Evolutionary conservation across 768 basidiomycete species (phyloP), one percentile per base, ranked within the genome.

Genomic region (Termitomyces sp.): DNA sequence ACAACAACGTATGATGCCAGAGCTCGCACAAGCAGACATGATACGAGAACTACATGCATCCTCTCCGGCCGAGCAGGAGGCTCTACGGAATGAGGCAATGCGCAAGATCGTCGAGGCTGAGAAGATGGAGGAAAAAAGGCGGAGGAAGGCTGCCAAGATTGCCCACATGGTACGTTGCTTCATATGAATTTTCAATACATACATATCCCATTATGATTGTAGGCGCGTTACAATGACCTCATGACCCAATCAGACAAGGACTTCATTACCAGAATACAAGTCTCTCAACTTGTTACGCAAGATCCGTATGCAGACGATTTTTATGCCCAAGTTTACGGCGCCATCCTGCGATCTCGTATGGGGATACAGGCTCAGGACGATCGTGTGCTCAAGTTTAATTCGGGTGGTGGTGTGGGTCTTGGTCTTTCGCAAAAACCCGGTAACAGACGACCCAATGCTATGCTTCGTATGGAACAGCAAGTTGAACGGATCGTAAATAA

Each of bases 201-300:
- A n/a, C n/a, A 34, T 25, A 17, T 39, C 52, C 63, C 8, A 67
- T 56, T 27, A 40, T 61, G 34, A 19, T 61, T 55, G 55, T 52
- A 94, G 93, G 84, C 94, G 58, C 85, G 91, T 58, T 94, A 94
- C 67, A 96, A 96, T 63, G 92, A 94, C 69, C 79, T 95, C 37
- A 96, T 96, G 94, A 94, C 93, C 3, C 93, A 94, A 72, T 94
- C 91, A 11, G 97, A 99, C 78, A 98, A 98, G 74, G 97, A 98
- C 67, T 99, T 98, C 68, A 98, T 99, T 73, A 98, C 97, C 35
- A 86, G 97, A 25, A 98, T 99, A 60, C 97, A 99, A 70, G 92
- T 99, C 34, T 98, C 96, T 1, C 97, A 98, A 67, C 88, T 98
- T 41, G 94, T 97, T 43, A 96, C 94, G 6, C 88, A 91, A 66